A percentile compares a stretch with the other conserved stretches of the same genome.
Conservation (phyloP, 768 basidiomycete genomes). For the Clathrus columnatus region DNA sequence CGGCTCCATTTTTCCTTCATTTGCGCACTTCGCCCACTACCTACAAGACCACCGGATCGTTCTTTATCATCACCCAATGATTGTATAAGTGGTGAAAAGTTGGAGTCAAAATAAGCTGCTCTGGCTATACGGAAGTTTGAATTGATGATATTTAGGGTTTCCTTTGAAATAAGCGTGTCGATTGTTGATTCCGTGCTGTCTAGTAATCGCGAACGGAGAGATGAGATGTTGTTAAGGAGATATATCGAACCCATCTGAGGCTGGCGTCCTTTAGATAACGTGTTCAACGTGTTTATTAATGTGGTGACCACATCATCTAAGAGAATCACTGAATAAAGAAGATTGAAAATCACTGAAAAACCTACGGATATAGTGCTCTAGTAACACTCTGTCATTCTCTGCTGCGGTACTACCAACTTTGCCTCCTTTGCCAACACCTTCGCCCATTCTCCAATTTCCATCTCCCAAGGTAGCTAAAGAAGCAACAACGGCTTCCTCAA, state of each 20-base stretch:
- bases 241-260: constrained; percentile 62
- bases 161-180: constrained; percentile 45
- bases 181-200: constrained; percentile 40
- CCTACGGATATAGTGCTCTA: constrained; percentile 73
- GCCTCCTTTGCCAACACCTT: constrained; percentile 50
- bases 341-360: too few relatives aligned
- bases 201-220: constrained; percentile 54
- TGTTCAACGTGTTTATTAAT: constrained; percentile 47
- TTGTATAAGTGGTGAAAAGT: constrained; percentile 72
- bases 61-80: constrained; percentile 40
- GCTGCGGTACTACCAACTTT: constrained; percentile 38
- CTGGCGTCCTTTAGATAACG: constrained; percentile 49
- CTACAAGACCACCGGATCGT: constrained; percentile 30
- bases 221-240: constrained; percentile 70
- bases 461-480: constrained; percentile 68
- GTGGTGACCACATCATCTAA: constrained; percentile 71
- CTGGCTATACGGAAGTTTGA: constrained; percentile 74
- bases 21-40: constrained; percentile 47
- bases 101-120: constrained; percentile 76
- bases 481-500: constrained; percentile 56
- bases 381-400: constrained; percentile 39
- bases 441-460: constrained; percentile 90
- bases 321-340: background rate
- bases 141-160: constrained; percentile 52
- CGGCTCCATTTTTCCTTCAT: constrained; percentile 72